phyloP scores from a whole-genome alignment of 805 yeast genomes.

The Saccharomycopsis schoenii region DNA sequence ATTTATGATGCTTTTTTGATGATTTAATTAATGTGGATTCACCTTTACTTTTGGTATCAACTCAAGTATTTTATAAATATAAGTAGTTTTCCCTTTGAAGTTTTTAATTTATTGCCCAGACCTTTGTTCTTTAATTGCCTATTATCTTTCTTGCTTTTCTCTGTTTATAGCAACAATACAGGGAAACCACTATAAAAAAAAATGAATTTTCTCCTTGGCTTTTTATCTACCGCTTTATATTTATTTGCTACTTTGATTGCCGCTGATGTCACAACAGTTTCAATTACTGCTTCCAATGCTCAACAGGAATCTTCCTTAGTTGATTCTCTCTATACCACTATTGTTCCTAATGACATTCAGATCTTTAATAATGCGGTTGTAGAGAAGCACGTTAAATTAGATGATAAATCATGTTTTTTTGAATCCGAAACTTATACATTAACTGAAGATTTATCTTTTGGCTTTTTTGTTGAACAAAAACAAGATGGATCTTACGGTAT shows the following conservation, averaged over 20 bases:
- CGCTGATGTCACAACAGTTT: neutral
- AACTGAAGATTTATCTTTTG: constrained; percentile 3
- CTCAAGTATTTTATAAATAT: too few species aligned
- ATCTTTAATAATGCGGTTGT: neutral
- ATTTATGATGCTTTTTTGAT: too few species aligned
- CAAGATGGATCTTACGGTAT: constrained; percentile 8
- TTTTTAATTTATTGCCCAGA: too few species aligned
- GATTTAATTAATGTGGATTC: neutral
- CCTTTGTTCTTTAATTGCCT: too few species aligned
- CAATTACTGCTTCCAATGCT: neutral
- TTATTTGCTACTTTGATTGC: neutral
- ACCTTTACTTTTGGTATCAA: neutral
- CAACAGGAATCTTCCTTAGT: neutral
- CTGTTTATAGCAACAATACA: neutral
- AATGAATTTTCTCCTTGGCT: neutral
- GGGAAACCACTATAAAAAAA: neutral
- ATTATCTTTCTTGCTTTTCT: neutral
- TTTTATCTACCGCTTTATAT: neutral
- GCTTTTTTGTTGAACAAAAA: constrained; percentile 6
- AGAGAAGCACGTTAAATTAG: neutral
- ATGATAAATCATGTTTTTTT: constrained; percentile 1
- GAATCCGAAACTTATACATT: constrained; percentile 2
- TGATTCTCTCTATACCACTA: neutral
- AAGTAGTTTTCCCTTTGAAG: neutral
- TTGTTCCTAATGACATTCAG: neutral